phyloP scores from a whole-genome alignment of 2,329 filamentous ascomycete species.

The Paecilomyces niveus region DNA sequence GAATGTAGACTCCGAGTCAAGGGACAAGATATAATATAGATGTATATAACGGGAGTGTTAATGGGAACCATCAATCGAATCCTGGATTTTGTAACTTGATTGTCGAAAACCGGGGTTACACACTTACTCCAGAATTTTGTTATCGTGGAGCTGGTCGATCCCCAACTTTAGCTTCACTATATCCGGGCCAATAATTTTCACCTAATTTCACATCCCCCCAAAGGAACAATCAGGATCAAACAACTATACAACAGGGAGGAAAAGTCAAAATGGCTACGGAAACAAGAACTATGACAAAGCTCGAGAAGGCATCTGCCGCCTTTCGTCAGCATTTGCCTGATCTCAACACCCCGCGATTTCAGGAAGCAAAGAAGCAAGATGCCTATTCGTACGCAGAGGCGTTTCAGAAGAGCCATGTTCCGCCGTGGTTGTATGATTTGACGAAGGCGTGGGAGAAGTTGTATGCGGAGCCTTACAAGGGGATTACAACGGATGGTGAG shows the following conservation, averaged over 20 bases:
- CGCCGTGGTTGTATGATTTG: constrained; percentile 60
- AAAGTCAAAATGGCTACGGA: not conserved
- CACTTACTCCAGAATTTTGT: not conserved
- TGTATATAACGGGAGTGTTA: not conserved
- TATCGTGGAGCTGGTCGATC: not conserved
- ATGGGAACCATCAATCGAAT: not conserved
- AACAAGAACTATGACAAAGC: not conserved
- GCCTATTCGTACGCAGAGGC: constrained; percentile 55
- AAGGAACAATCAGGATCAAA: too few relatives aligned
- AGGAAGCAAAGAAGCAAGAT: constrained; percentile 55
- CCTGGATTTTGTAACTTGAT: not conserved
- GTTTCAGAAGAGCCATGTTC: constrained; percentile 52
- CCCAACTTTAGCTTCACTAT: not conserved
- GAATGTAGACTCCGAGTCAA: not conserved
- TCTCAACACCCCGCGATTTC: constrained; percentile 55
- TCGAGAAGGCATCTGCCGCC: constrained; percentile 18
- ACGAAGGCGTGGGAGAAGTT: constrained; percentile 54
- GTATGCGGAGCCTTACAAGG: constrained; percentile 59
- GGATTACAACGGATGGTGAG: constrained; percentile 61
- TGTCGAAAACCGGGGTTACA: too few relatives aligned
- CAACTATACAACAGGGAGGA: not conserved
- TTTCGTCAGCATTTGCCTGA: constrained; percentile 59
- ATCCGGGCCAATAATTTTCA: not conserved
- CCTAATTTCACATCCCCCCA: not conserved
- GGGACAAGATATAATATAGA: not conserved